Base-by-base conservation (phyloP, 345 rosid genomes). In the Trapa bicornis region DNA sequence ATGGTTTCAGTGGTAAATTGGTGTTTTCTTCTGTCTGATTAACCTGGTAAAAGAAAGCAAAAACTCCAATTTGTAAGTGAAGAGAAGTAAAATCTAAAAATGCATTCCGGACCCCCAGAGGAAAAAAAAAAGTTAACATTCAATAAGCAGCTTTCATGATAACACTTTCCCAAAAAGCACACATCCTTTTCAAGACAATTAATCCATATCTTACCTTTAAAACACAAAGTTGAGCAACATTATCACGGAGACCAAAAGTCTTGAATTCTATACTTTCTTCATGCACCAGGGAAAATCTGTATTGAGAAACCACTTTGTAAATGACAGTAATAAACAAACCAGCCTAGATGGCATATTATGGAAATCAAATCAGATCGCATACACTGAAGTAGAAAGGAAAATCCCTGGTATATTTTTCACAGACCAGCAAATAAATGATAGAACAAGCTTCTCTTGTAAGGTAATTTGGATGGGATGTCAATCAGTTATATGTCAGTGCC, bases 221-320 rank as follows among this genome's bases (percentile, higher is more conserved):
- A 72, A 92, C 82, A 82, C 98, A 92, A 72, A 92, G 82, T 74
- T 89, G 96, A 74, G 97, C 98, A 81, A 89, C 90, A 78, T 88
- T 92, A 82, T 92, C 73, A 71, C 91, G 96, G 62, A 92, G 82
- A 76, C 89, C 96, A 86, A 82, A 89, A 45, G 62, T 80, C 78
- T 76, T 86, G 83, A 92, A 92, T 82, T 89, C 96, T 74, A 92
- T 82, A 65, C 70, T 78, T 79, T 89, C 87, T 82, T 89, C 82
- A 81, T 84, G 88, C 76, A 86, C 79, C 68, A 89, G 88, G 71
- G 85, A 80, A 78, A 88, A 86, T 74, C 96, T 89, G 96, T 68
- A 71, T 68, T 75, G 72, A 82, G 62, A 79, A 74, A 75, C 32
- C 45, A 65, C 68, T 66, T 35, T 78, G 82, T 78, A 77, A 68